A percentile compares a stretch with the other conserved stretches of the same genome.
Conservation (phyloP, 176 grass and related monocot genomes). For the Oryza punctata region DNA sequence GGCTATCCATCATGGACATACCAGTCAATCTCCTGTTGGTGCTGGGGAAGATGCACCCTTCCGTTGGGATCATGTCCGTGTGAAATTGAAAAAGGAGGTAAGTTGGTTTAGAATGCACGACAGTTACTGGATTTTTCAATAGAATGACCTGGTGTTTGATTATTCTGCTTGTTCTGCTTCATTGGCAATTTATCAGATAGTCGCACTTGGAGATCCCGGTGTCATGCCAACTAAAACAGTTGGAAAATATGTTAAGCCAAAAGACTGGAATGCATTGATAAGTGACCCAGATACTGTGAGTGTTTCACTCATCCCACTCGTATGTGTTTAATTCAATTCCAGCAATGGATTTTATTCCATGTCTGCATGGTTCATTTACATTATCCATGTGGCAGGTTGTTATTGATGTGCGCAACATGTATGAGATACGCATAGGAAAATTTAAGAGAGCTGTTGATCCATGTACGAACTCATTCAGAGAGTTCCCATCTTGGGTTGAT, state of each 20-base stretch:
- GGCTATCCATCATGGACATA: conserved; percentile 93
- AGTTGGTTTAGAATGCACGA: conserved; percentile 22
- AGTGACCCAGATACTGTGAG: conserved; percentile 83
- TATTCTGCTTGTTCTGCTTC: conserved; percentile 35
- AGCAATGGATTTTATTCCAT: conserved; percentile 6
- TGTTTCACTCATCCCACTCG: conserved; percentile 18
- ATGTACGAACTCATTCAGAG: conserved; percentile 76
- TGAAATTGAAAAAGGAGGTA: conserved; percentile 99
- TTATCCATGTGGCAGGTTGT: conserved; percentile 60
- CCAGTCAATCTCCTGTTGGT: conserved; percentile 75
- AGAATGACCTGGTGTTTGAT: too few relatives aligned
- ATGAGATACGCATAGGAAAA: conserved; percentile 94
- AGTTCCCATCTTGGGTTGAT: conserved; percentile 86
- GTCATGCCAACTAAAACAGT: conserved; percentile 87
- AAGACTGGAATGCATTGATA: conserved; percentile 91
- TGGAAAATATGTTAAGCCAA: conserved; percentile 89
- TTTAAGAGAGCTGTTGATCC: conserved; percentile 93
- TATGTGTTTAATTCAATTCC: conserved; percentile 7
- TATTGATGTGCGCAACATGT: conserved; percentile 96
- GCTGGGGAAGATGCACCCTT: conserved; percentile 96
- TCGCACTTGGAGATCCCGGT: conserved; percentile 81
- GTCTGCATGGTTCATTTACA: conserved; percentile 24
- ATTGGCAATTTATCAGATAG: conserved; percentile 57
- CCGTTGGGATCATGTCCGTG: conserved; percentile 95
- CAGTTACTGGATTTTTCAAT: background rate